These are phyloP conservation scores for Aspergillus sp. DNA, from an alignment of 2,329 filamentous ascomycete genomes.

Conservation along the genomic window DNA sequence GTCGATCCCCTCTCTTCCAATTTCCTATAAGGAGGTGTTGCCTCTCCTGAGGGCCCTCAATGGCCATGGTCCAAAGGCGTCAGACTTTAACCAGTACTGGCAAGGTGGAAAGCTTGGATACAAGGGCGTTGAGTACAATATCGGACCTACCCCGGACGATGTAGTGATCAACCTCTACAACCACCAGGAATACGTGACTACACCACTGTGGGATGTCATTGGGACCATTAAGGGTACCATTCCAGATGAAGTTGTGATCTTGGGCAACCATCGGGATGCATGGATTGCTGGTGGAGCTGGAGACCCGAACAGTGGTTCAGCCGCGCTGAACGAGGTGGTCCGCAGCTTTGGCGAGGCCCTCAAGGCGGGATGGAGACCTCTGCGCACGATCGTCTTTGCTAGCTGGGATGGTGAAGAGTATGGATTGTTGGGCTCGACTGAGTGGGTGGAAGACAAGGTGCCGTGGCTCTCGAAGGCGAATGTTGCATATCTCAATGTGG, in stretches of 20 bases:
- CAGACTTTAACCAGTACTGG: slow-evolving; percentile 67
- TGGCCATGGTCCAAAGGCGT: slow-evolving; percentile 70
- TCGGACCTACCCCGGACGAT: slow-evolving; percentile 69
- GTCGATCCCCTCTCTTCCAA: slow-evolving; percentile 80
- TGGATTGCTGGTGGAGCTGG: slow-evolving; percentile 80
- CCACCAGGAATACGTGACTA: slow-evolving; percentile 72
- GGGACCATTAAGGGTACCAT: slow-evolving; percentile 84
- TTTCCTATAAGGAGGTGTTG: slow-evolving; percentile 79
- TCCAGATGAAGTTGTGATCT: slow-evolving; percentile 72
- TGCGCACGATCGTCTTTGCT: slow-evolving; percentile 87
- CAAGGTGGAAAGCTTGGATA: slow-evolving; percentile 63
- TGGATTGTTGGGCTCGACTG: slow-evolving; percentile 74
- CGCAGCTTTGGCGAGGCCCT: slow-evolving; percentile 65
- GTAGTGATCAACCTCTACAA: slow-evolving; percentile 67
- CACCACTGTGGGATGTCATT: slow-evolving; percentile 83
- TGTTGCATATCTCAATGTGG: slow-evolving; percentile 80
- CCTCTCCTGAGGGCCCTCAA: slow-evolving; percentile 87
- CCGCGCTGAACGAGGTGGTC: slow-evolving; percentile 69
- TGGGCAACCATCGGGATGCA: slow-evolving; percentile 89
- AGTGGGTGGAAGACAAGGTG: slow-evolving; percentile 86
- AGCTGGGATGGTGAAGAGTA: slow-evolving; percentile 81
- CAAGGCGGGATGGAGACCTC: slow-evolving; percentile 68
- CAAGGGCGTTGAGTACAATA: slow-evolving; percentile 75
- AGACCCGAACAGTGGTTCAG: slow-evolving; percentile 76
- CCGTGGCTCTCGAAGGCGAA: slow-evolving; percentile 67